Conservation (phyloP, 331 rosid genomes). For the Malus hybrid region DNA sequence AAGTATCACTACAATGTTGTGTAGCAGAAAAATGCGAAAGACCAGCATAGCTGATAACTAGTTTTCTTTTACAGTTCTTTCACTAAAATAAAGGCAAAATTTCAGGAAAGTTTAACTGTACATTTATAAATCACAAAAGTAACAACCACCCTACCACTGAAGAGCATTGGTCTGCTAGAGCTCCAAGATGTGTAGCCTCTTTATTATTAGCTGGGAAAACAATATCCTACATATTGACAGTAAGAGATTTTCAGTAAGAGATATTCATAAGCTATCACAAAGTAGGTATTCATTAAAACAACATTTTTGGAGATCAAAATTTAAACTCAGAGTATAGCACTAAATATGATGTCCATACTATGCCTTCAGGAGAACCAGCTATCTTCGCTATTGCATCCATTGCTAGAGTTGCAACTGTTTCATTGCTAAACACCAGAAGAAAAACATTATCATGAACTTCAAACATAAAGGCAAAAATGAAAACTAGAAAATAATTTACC, state of each 20-base stretch:
- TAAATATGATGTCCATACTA: constrained; percentile 39
- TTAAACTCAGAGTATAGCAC: not conserved
- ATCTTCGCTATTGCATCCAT: constrained; percentile 59
- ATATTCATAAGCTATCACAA: not conserved
- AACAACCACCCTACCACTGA: constrained; percentile 53
- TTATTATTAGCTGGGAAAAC: constrained; percentile 55
- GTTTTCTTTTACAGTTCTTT: not conserved
- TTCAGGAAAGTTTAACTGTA: not conserved
- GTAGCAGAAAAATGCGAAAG: not conserved
- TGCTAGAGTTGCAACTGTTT: constrained; percentile 61
- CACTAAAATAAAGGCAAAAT: not conserved
- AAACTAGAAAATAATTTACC: not conserved
- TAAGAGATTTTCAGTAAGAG: constrained; percentile 8
- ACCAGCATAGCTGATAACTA: not conserved
- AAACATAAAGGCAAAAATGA: not conserved
- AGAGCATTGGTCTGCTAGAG: constrained; percentile 47
- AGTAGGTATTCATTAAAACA: not conserved
- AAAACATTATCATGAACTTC: not conserved
- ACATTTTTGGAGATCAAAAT: not conserved
- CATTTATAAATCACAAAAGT: not conserved
- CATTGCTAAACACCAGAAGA: constrained; percentile 38
- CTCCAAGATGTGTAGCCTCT: constrained; percentile 57
- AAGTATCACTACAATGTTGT: not conserved
- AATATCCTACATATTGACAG: constrained; percentile 45
- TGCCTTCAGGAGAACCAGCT: constrained; percentile 65